These are phyloP conservation scores for Ophiostoma himal-ulmi DNA, from an alignment of 2,329 filamentous ascomycete species.

Conservation along the genomic window DNA sequence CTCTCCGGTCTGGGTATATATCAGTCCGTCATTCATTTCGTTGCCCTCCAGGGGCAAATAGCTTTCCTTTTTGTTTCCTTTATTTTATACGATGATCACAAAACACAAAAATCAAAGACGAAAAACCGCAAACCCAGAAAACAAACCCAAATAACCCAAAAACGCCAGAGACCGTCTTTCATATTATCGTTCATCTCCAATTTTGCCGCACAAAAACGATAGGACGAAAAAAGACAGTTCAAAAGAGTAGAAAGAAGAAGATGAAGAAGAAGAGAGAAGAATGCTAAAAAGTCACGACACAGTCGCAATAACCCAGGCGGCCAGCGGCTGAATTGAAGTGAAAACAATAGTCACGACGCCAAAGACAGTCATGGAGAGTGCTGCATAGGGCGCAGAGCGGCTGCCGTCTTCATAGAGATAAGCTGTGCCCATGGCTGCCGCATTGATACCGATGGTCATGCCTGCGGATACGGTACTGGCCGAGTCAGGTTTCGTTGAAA, in stretches of 20 bases:
- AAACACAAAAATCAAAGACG: no score
- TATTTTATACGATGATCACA: neutral
- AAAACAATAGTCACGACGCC: conserved; percentile 52
- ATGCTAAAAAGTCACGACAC: conserved; percentile 27
- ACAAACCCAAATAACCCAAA: neutral
- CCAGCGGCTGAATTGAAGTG: conserved; percentile 45
- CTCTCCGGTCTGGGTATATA: conserved; percentile 12
- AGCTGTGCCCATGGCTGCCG: conserved; percentile 54
- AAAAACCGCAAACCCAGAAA: neutral
- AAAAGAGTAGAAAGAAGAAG: neutral
- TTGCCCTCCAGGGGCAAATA: neutral
- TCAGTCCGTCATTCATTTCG: neutral
- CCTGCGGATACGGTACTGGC: conserved; percentile 44
- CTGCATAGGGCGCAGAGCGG: conserved; percentile 50
- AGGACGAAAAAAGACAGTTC: neutral
- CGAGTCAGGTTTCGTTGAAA: conserved; percentile 27
- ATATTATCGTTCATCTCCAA: neutral
- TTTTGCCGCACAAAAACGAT: neutral
- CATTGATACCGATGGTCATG: conserved; percentile 52
- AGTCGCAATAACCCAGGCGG: conserved; percentile 34
- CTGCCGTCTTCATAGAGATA: conserved; percentile 51
- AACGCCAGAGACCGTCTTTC: conserved; percentile 13
- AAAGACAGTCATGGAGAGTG: conserved; percentile 52
- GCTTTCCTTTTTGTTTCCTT: neutral
- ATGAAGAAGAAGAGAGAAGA: neutral